These are phyloP conservation scores for Hansenula lynferdii DNA, from an alignment of 1,139 yeast species.

Conservation along the genomic window DNA sequence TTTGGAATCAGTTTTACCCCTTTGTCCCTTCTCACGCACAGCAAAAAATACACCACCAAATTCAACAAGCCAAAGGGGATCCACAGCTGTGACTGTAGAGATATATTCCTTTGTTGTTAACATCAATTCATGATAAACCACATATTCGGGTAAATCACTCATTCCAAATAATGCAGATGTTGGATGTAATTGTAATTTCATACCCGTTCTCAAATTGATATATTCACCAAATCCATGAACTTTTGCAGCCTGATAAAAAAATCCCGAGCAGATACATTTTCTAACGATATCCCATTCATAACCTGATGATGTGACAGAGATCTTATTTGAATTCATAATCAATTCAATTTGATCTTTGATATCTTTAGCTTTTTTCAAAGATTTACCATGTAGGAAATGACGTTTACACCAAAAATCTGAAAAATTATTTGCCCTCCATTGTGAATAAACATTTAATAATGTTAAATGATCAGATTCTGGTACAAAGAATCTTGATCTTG, in stretches of 20 bases:
- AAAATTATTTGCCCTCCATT: slow-evolving; percentile 55
- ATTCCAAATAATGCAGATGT: slow-evolving; percentile 78
- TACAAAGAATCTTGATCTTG: slow-evolving; percentile 72
- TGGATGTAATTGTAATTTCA: slow-evolving; percentile 78
- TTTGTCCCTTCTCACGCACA: slow-evolving; percentile 28
- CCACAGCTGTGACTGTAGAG: slow-evolving; percentile 64
- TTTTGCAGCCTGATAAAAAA: slow-evolving; percentile 80
- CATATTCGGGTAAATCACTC: slow-evolving; percentile 70
- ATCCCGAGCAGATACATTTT: slow-evolving; percentile 76
- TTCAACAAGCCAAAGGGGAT: slow-evolving; percentile 66
- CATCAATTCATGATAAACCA: slow-evolving; percentile 64
- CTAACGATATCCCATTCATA: slow-evolving; percentile 66
- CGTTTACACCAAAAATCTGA: slow-evolving; percentile 66
- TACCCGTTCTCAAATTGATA: slow-evolving; percentile 65
- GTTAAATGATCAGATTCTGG: slow-evolving; percentile 90
- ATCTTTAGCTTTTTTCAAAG: slow-evolving; percentile 69
- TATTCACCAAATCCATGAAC: slow-evolving; percentile 67
- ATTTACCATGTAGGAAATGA: slow-evolving; percentile 67
- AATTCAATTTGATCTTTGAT: slow-evolving; percentile 62
- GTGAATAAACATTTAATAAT: slow-evolving; percentile 73
- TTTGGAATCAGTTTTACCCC: slow-evolving; percentile 1
- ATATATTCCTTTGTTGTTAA: slow-evolving; percentile 65
- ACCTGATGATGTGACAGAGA: slow-evolving; percentile 43
- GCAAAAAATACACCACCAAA: slow-evolving; percentile 69
- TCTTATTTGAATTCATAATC: slow-evolving; percentile 45